Percentiles rank a stretch among this genome's conserved stretches.
These are phyloP conservation scores for Clarireedia sp. DNA, from an alignment of 2,329 filamentous ascomycete genomes.

Conservation along the genomic window DNA sequence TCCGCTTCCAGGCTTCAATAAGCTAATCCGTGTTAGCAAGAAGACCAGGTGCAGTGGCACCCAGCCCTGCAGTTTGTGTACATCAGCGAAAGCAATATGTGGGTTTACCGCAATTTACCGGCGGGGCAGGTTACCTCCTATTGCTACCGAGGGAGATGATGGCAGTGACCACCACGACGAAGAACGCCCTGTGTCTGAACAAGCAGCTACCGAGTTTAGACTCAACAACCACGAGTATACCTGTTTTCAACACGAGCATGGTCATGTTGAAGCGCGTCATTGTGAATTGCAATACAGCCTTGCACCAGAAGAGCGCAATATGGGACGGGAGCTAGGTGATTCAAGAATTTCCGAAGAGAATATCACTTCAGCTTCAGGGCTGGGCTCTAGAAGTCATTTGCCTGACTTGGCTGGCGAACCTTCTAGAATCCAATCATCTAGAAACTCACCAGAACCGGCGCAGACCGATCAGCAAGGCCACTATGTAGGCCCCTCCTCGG, in stretches of 20 bases:
- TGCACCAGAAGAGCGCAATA: no score
- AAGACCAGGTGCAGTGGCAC: constrained; percentile 36
- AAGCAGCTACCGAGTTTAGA: background rate
- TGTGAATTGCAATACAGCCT: no score
- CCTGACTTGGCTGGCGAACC: background rate
- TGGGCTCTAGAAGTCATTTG: background rate
- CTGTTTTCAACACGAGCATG: no score
- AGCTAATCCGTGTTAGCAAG: constrained; percentile 22
- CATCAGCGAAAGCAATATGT: constrained; percentile 27
- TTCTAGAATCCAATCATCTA: constrained; percentile 23
- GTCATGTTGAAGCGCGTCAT: no score
- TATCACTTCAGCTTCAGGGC: background rate
- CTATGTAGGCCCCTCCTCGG: constrained; percentile 40
- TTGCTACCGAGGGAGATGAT: constrained; percentile 14
- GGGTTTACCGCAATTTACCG: constrained; percentile 44
- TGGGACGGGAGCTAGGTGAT: no score
- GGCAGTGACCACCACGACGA: no score
- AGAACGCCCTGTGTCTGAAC: background rate
- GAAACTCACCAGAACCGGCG: constrained; percentile 38
- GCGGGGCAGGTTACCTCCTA: constrained; percentile 36
- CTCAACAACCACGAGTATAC: no score
- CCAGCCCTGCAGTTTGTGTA: constrained; percentile 33
- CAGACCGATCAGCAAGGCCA: constrained; percentile 39
- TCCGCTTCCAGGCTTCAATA: background rate
- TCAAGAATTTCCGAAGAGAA: no score